Conservation (phyloP, 2,329 filamentous ascomycete genomes). For the Xylaria sp. region DNA sequence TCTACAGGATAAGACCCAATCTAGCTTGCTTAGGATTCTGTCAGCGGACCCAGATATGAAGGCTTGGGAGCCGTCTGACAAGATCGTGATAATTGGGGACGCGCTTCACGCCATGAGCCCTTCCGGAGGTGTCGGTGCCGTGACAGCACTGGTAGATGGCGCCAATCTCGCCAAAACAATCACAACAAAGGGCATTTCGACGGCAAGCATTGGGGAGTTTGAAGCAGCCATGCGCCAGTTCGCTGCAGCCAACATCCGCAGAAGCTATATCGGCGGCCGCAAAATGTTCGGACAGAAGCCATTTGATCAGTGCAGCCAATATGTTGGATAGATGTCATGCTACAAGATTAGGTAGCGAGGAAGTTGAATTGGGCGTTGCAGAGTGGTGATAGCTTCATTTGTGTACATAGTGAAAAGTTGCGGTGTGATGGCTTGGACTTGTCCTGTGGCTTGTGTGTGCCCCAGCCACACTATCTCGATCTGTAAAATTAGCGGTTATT, state of each 20-base stretch:
- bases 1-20: constrained; percentile 27
- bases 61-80: constrained; percentile 22
- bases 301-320: constrained; percentile 15
- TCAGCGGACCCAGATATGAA: constrained; percentile 17
- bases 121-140: constrained; percentile 38
- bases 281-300: constrained; percentile 26
- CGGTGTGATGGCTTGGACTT: too few relatives aligned
- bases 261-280: constrained; percentile 17
- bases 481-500: too few relatives aligned
- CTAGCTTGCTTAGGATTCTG: constrained; percentile 19
- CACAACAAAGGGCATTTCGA: constrained; percentile 13
- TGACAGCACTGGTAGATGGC: constrained; percentile 39
- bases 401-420: background rate
- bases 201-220: constrained; percentile 12
- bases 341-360: background rate
- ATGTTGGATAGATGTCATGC: background rate
- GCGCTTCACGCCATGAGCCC: constrained; percentile 36
- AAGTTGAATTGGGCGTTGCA: background rate
- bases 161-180: constrained; percentile 11
- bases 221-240: constrained; percentile 20
- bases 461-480: too few relatives aligned
- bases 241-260: constrained; percentile 9
- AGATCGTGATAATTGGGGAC: constrained; percentile 30
- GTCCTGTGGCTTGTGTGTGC: too few relatives aligned
- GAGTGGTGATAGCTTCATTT: background rate